Percentiles rank a stretch among this genome's conserved stretches.
These are phyloP conservation scores for Cystobasidiopsis lactophilus DNA, from an alignment of 768 basidiomycete species.

Conservation along the genomic window DNA sequence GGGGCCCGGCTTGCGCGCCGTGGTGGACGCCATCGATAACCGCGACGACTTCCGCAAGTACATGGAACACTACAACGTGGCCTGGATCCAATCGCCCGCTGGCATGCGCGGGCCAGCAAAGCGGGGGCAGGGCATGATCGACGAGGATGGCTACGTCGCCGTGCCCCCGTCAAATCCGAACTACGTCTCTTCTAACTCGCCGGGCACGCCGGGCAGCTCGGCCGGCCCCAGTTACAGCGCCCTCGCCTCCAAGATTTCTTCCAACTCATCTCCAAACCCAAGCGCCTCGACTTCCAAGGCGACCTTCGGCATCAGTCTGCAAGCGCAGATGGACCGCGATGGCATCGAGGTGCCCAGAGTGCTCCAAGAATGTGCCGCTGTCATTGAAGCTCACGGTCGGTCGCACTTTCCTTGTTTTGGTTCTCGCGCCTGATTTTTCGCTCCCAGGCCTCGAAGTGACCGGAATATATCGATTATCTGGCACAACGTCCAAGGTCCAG, in stretches of 20 bases:
- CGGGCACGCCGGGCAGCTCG: constrained; percentile 16
- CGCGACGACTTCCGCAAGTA: constrained; percentile 82
- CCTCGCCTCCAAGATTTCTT: constrained; percentile 10
- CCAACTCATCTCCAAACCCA: constrained; percentile 17
- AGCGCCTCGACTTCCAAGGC: constrained; percentile 25
- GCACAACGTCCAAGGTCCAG: constrained; percentile 66
- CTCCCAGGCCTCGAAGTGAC: constrained; percentile 37
- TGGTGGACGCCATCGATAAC: constrained; percentile 81
- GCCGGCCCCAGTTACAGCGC: constrained; percentile 17
- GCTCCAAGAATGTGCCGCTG: constrained; percentile 65
- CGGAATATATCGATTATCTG: constrained; percentile 85
- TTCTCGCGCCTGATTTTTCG: too few relatives aligned
- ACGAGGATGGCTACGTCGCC: constrained; percentile 76
- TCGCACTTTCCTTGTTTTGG: background rate
- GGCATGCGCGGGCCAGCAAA: constrained; percentile 1
- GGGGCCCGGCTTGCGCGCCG: constrained; percentile 57
- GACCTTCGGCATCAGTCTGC: constrained; percentile 83
- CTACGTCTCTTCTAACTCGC: background rate
- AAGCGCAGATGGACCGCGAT: constrained; percentile 82
- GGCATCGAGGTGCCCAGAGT: constrained; percentile 70
- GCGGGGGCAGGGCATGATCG: constrained; percentile 32
- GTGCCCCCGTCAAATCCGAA: background rate
- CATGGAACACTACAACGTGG: constrained; percentile 94
- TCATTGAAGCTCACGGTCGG: constrained; percentile 70
- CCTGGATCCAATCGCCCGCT: constrained; percentile 25